phyloP scores from a whole-genome alignment of 108 stramenopile genomes.

The Thalassiosira profunda region DNA sequence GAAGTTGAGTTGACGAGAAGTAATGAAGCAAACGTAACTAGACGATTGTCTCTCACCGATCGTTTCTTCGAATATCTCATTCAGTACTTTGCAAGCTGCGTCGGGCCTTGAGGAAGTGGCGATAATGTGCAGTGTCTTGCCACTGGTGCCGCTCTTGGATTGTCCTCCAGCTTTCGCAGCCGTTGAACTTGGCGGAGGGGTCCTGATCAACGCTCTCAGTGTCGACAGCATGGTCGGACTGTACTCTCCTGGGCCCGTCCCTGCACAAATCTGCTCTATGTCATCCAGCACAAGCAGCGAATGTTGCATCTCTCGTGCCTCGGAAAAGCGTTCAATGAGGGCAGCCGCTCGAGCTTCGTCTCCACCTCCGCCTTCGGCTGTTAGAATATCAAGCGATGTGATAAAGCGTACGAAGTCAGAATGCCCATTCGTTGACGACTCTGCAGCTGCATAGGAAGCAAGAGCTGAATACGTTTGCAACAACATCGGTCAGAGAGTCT shows the following conservation, averaged over 20 bases:
- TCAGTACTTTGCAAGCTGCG: constrained; percentile 63
- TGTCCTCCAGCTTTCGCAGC: constrained; percentile 62
- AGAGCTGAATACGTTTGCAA: too few relatives aligned
- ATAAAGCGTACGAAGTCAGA: constrained; percentile 75
- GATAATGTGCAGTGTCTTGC: constrained; percentile 66
- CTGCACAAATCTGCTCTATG: constrained; percentile 78
- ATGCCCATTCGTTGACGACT: constrained; percentile 59
- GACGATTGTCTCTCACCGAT: constrained; percentile 38
- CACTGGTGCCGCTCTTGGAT: constrained; percentile 21
- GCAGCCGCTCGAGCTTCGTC: constrained; percentile 78
- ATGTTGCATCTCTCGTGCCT: constrained; percentile 68
- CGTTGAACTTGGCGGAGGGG: constrained; percentile 54
- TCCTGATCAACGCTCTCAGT: constrained; percentile 72
- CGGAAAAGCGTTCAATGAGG: constrained; percentile 67
- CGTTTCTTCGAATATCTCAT: constrained; percentile 80
- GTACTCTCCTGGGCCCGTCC: constrained; percentile 61
- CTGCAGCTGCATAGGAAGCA: constrained; percentile 32
- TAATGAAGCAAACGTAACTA: background rate
- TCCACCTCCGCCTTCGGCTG: constrained; percentile 59
- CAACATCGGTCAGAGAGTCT: background rate
- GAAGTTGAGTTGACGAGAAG: background rate
- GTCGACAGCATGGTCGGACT: constrained; percentile 82
- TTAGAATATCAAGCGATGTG: constrained; percentile 70
- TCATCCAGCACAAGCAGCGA: constrained; percentile 79
- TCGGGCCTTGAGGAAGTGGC: constrained; percentile 71